Conservation (phyloP, 805 yeast species). For the Wickerhamiella siamensis region DNA sequence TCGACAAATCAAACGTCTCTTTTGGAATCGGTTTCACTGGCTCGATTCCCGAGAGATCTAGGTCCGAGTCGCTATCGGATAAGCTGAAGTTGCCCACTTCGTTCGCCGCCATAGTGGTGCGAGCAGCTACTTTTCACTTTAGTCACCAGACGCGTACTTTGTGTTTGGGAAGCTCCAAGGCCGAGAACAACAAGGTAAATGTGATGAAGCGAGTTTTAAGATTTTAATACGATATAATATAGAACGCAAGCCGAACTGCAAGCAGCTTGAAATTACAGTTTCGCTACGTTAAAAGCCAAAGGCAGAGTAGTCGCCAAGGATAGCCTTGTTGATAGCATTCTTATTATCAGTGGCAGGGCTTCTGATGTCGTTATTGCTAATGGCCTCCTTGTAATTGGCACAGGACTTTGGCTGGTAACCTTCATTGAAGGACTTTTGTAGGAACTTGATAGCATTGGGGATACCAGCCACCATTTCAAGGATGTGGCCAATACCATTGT, state of each 20-base stretch:
- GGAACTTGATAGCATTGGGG: not conserved
- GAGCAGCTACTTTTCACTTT: too few relatives aligned
- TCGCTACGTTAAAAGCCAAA: too few relatives aligned
- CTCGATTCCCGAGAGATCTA: not conserved
- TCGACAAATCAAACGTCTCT: not conserved
- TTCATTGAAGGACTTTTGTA: not conserved
- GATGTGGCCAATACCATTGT: not conserved
- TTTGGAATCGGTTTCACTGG: not conserved
- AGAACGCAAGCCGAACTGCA: too few relatives aligned
- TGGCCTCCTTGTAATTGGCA: not conserved
- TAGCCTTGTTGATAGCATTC: not conserved
- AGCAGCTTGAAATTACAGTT: too few relatives aligned
- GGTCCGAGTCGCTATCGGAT: not conserved
- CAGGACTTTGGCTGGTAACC: not conserved
- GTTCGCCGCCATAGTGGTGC: not conserved
- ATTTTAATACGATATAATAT: too few relatives aligned
- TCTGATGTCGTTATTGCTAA: not conserved
- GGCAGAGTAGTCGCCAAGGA: conserved; percentile 1
- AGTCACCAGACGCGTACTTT: too few relatives aligned
- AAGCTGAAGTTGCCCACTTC: not conserved
- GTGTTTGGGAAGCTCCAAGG: too few relatives aligned
- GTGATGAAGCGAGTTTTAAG: too few relatives aligned
- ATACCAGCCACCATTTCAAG: not conserved
- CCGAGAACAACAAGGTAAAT: too few relatives aligned
- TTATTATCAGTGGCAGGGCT: not conserved